Evolutionary conservation across 2,329 filamentous ascomycete species (phyloP), one percentile per base, ranked within the genome.

Genomic region (Pyricularia sp.): DNA sequence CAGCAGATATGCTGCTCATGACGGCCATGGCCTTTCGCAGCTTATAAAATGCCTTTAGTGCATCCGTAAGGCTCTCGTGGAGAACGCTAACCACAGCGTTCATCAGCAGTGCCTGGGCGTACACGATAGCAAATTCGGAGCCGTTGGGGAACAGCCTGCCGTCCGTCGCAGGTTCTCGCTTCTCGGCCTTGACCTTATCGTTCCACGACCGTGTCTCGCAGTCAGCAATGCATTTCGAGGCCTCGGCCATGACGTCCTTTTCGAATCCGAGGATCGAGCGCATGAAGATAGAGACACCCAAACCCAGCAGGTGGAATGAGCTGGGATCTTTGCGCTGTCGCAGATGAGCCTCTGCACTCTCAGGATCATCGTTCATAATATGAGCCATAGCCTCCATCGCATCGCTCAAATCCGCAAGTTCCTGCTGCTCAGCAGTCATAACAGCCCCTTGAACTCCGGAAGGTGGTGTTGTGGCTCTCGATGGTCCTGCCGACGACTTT

Each of bases 11-110:
- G 11, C 84, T 85, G 74, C 97, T 91, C 3, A 99, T 82, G 0
- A 93, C 90, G 58, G 93, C 81, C 75, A 92, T 98, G 0, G 94
- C 94, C 77, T 96, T 97, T 71, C 94, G 86, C 73, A 98, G 80
- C 79, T 95, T 97, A 76, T 97, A 96, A 75, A 98, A 98, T 6
- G 93, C 93, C 79, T 90, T 93, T 77, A 98, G 87, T 20, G 89
- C 93, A 77, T 98, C 95, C 0, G 94, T 94, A 74, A 98, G 80
- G 76, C 92, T 97, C 81, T 98, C 95, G 72, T 96, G 96, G 73
- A 98, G 81, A 20, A 98, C 92, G 0, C 89, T 92, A 0, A 97
- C 89, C 1, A 99, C 90, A 0, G 94, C 94, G 69, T 88, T 86
- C 90, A 97, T 97, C 71, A 97, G 84, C 78, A 97, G 92, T 1